phyloP scores from a whole-genome alignment of 169 alveolate genomes.

The Plasmodium relictum region DNA sequence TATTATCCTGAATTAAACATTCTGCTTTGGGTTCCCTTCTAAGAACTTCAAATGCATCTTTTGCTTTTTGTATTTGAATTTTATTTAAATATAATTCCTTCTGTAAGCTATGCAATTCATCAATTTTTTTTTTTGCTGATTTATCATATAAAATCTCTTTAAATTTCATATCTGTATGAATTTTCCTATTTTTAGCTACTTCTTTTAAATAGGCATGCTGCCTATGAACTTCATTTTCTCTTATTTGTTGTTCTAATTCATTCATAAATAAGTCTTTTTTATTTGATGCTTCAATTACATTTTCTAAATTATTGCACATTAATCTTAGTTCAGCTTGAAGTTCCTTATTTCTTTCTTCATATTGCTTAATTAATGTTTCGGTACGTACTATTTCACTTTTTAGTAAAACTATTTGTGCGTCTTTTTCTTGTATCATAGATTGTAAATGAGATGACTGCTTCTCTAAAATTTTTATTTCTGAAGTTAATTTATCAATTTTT shows the following conservation, averaged over 20 bases:
- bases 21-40: conserved; percentile 49
- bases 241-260: conserved; percentile 68
- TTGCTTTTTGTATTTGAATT: conserved; percentile 75
- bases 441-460: conserved; percentile 69
- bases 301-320: conserved; percentile 75
- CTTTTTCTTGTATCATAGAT: conserved; percentile 75
- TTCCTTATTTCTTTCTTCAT: conserved; percentile 76
- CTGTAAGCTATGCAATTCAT: conserved; percentile 50
- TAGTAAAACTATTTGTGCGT: conserved; percentile 69
- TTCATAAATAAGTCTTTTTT: conserved; percentile 76
- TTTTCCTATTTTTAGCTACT: conserved; percentile 77
- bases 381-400: conserved; percentile 75
- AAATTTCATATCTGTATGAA: conserved; percentile 71
- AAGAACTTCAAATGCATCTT: conserved; percentile 70
- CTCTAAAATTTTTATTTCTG: conserved; percentile 64
- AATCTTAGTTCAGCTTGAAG: conserved; percentile 62
- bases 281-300: conserved; percentile 76
- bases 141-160: conserved; percentile 74
- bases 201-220: conserved; percentile 75
- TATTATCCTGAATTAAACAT: not conserved
- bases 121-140: conserved; percentile 46
- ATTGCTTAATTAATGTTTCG: conserved; percentile 52
- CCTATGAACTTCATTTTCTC: conserved; percentile 77
- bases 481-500: conserved; percentile 33
- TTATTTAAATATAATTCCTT: conserved; percentile 75